Conservation (phyloP, 2,329 filamentous ascomycete species). For the Pseudogymnoascus sp. region DNA sequence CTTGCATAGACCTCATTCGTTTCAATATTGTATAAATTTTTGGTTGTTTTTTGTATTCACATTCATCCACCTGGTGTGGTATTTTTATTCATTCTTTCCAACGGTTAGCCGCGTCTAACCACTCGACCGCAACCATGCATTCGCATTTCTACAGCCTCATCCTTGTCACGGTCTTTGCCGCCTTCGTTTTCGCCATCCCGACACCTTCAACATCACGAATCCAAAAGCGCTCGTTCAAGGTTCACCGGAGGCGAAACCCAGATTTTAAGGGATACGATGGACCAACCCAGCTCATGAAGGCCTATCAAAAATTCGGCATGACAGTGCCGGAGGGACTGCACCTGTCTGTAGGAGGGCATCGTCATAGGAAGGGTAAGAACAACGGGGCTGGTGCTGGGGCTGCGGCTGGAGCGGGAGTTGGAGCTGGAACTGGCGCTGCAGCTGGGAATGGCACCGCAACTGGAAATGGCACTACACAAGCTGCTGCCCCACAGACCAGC, state of each 20-base stretch:
- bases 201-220: conserved; percentile 11
- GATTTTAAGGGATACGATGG: conserved; percentile 49
- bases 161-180: conserved; percentile 6
- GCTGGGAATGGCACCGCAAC: conserved; percentile 10
- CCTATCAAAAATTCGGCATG: conserved; percentile 61
- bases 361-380: neutral
- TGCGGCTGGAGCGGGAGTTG: conserved; percentile 12
- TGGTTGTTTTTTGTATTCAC: conserved; percentile 2
- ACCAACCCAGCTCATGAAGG: conserved; percentile 48
- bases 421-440: neutral
- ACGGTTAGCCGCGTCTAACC: neutral
- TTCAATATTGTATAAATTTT: conserved; percentile 7
- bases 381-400: neutral
- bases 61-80: neutral
- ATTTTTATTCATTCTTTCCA: neutral
- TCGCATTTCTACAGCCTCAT: neutral
- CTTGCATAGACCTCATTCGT: neutral
- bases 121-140: neutral
- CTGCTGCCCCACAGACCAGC: conserved; percentile 25
- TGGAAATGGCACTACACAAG: conserved; percentile 15
- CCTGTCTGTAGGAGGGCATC: neutral
- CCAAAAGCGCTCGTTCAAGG: conserved; percentile 28
- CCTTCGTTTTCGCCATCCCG: neutral
- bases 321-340: conserved; percentile 36
- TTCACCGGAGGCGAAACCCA: conserved; percentile 29